Evolutionary conservation across 441 rosid genomes (phyloP).

Genomic region (California macrophylla): DNA sequence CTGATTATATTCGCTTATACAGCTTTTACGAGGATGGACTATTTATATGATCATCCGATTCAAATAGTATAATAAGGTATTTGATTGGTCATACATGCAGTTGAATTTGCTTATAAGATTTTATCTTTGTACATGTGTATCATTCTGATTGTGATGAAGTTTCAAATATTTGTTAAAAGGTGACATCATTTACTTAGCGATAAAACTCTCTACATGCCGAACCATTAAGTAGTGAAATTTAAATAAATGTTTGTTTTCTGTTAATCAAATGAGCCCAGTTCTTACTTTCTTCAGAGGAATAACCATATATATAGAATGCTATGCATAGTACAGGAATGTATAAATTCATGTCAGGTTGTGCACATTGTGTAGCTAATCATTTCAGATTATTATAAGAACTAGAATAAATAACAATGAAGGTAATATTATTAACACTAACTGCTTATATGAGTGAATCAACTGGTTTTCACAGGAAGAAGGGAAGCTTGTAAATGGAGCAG

Average conservation of each 20-base stretch:
- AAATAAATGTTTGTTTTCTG: not conserved
- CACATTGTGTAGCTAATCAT: not conserved
- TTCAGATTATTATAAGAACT: not conserved
- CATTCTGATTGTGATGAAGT: no score
- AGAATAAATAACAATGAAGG: not conserved
- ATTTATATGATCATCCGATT: no score
- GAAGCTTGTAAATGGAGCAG: not conserved
- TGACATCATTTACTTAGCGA: no score
- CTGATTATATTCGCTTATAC: no score
- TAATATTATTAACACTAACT: slow-evolving; percentile 1
- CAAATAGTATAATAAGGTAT: no score
- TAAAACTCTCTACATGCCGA: slow-evolving; percentile 19
- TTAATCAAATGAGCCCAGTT: not conserved
- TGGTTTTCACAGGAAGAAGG: slow-evolving; percentile 6
- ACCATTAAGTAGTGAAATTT: not conserved
- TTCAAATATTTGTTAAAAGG: no score
- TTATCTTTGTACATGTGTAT: no score
- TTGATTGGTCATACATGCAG: no score
- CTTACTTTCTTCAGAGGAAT: not conserved
- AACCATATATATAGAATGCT: not conserved
- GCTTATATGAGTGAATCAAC: not conserved
- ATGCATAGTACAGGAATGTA: not conserved
- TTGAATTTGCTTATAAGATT: no score
- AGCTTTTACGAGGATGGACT: no score
- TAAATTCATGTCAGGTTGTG: not conserved